phyloP scores from a whole-genome alignment of 495 filamentous ascomycete species.

The Talaromyces wortmannii region DNA sequence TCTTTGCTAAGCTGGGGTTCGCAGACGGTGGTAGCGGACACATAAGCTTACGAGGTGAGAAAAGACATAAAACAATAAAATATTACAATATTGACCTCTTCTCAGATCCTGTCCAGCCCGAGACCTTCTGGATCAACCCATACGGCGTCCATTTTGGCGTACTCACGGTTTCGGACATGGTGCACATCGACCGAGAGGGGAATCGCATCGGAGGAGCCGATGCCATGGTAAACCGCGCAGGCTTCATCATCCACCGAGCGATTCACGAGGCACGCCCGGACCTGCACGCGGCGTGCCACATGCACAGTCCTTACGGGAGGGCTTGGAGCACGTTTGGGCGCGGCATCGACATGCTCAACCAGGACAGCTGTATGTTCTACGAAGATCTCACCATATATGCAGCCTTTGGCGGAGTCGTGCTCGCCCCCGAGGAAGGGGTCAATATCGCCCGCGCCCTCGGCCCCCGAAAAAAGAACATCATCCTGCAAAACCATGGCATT shows the following conservation, averaged over 20 bases:
- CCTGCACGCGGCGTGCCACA: constrained; percentile 28
- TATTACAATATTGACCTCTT: constrained; percentile 9
- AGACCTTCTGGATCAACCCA: constrained; percentile 53
- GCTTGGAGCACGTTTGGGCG: constrained; percentile 25
- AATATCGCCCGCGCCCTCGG: constrained; percentile 47
- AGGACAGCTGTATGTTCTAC: constrained; percentile 46
- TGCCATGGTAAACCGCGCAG: constrained; percentile 43
- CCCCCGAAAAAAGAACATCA: constrained; percentile 39
- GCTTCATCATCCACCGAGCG: constrained; percentile 49
- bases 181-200: constrained; percentile 28
- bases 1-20: constrained; percentile 48
- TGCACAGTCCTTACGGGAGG: constrained; percentile 22
- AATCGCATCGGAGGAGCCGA: constrained; percentile 32
- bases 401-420: constrained; percentile 38
- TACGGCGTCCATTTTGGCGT: constrained; percentile 30
- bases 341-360: constrained; percentile 29
- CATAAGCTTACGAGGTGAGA: constrained; percentile 28
- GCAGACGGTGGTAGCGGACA: constrained; percentile 55
- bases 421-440: constrained; percentile 47
- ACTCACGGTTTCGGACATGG: constrained; percentile 28
- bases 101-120: constrained; percentile 46
- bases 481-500: constrained; percentile 55
- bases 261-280: constrained; percentile 29
- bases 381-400: constrained; percentile 32
- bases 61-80: neutral